These are phyloP conservation scores for Pichia sp. DNA, from an alignment of 1,139 yeast genomes.

Conservation along the genomic window DNA sequence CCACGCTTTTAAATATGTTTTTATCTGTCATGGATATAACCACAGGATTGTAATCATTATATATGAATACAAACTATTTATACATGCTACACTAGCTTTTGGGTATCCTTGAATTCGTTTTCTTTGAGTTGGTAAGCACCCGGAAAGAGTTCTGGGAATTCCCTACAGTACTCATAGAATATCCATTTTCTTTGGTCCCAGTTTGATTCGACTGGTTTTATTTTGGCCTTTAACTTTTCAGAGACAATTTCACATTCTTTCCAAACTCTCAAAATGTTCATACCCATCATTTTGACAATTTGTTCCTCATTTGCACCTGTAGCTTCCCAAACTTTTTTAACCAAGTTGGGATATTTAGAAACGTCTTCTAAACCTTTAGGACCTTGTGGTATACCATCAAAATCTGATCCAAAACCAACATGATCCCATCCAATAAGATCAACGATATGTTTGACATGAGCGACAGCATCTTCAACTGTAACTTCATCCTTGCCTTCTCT, in stretches of 20 bases:
- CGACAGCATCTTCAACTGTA: slow-evolving; percentile 45
- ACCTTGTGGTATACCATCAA: slow-evolving; percentile 46
- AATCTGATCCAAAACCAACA: slow-evolving; percentile 51
- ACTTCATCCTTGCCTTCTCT: slow-evolving; percentile 25
- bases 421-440: slow-evolving; percentile 47
- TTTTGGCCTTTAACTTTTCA: slow-evolving; percentile 17
- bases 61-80: background rate
- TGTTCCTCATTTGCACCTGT: slow-evolving; percentile 39
- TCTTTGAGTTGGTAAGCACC: slow-evolving; percentile 31
- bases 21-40: too few relatives aligned
- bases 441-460: slow-evolving; percentile 40
- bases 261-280: slow-evolving; percentile 47
- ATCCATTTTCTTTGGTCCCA: slow-evolving; percentile 41
- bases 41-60: too few relatives aligned
- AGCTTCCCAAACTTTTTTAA: slow-evolving; percentile 36
- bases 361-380: slow-evolving; percentile 49
- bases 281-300: slow-evolving; percentile 41
- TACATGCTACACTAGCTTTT: slow-evolving; percentile 7
- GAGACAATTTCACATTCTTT: slow-evolving; percentile 38
- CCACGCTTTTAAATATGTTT: too few relatives aligned
- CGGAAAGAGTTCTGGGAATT: slow-evolving; percentile 36
- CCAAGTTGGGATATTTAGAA: slow-evolving; percentile 46
- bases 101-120: slow-evolving; percentile 19
- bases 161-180: slow-evolving; percentile 32
- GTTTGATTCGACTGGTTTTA: slow-evolving; percentile 34